Percentiles rank a stretch among this genome's conserved stretches.
Evolutionary conservation across 2,329 filamentous ascomycete genomes (phyloP).

Genomic region (Neofusicoccum umdonicola): DNA sequence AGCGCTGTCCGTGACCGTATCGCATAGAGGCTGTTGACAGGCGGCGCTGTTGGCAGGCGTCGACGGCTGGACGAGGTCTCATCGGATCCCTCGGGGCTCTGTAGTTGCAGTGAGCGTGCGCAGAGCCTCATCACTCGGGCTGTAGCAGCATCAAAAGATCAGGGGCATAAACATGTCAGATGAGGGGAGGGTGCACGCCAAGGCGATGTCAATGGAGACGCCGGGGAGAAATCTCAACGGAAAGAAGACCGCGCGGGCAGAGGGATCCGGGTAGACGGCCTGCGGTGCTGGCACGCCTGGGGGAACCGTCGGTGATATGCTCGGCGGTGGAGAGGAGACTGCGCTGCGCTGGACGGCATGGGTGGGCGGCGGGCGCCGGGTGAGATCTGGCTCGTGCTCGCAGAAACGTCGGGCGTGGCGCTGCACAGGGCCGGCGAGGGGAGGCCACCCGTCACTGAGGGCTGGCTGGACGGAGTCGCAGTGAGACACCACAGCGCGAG

Average conservation of each 20-base stretch:
- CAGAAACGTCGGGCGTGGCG: not conserved
- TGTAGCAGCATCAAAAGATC: not conserved
- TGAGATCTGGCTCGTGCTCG: not conserved
- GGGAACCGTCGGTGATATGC: not conserved
- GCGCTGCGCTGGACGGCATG: not conserved
- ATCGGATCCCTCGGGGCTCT: not conserved
- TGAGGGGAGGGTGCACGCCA: not conserved
- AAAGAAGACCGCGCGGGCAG: not conserved
- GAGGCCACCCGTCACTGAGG: not conserved
- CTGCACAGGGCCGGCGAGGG: not conserved
- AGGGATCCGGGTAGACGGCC: not conserved
- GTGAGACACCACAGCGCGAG: not conserved
- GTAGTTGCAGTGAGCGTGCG: not conserved
- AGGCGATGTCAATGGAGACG: not conserved
- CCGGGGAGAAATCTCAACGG: not conserved
- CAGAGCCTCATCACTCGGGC: not conserved
- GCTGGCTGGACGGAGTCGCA: not conserved
- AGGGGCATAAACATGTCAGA: not conserved
- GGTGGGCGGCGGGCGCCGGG: not conserved
- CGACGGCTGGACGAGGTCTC: not conserved
- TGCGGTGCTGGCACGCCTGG: not conserved
- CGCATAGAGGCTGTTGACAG: not conserved
- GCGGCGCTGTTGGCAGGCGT: not conserved
- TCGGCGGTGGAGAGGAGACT: not conserved
- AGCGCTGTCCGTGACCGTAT: not conserved